Conservation (phyloP, 2,329 filamentous ascomycete genomes). For the Helminthosporium solani region DNA sequence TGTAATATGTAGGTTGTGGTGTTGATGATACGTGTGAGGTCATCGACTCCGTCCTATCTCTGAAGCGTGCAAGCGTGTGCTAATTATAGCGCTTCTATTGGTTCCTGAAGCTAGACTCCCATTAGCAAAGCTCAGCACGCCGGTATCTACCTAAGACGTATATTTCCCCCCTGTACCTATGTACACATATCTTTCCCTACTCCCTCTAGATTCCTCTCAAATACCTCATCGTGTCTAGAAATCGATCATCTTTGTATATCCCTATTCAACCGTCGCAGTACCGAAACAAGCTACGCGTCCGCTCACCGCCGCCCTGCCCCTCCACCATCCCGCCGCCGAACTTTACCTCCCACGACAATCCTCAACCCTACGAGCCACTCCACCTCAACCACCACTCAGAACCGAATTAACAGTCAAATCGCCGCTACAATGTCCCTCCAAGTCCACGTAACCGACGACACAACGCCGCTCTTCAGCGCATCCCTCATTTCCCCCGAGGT, state of each 20-base stretch:
- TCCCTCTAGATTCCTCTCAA: neutral
- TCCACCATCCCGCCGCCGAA: neutral
- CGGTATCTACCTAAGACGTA: too few species aligned
- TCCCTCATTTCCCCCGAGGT: conserved; percentile 77
- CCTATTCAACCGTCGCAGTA: neutral
- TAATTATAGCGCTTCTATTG: conserved; percentile 5
- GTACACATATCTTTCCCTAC: neutral
- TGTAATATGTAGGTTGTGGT: too few species aligned
- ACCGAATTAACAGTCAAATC: neutral
- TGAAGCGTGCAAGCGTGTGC: neutral
- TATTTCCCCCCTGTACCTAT: too few species aligned
- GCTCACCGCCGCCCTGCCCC: neutral
- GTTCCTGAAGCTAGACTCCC: neutral
- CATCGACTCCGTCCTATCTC: too few species aligned
- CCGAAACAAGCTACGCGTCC: neutral
- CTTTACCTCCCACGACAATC: neutral
- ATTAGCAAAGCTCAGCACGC: too few species aligned
- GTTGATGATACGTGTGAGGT: too few species aligned
- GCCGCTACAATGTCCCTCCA: conserved; percentile 14
- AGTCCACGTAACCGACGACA: conserved; percentile 24
- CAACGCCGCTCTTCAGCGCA: conserved; percentile 69
- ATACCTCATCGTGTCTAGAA: neutral
- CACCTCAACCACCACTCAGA: too few species aligned
- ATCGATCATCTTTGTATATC: neutral
- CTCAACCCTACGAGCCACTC: neutral